A percentile compares a stretch with the other conserved stretches of the same genome.
Conservation (phyloP, 164 flowering plant genomes). For the Annona squamosa region DNA sequence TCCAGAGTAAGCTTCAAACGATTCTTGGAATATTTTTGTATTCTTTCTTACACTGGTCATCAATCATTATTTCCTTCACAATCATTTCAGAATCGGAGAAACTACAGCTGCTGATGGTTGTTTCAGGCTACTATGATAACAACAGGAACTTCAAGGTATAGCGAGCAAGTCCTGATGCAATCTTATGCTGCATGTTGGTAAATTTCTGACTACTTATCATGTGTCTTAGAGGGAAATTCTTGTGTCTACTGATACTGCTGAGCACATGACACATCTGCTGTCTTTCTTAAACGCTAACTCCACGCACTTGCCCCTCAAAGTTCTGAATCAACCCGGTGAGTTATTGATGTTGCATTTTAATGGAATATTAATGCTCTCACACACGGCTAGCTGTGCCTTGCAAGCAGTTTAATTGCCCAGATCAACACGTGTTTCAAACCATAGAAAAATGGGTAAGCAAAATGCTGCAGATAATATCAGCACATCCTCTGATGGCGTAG, state of each 20-base stretch:
- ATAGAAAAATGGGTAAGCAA: no score
- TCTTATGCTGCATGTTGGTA: not conserved
- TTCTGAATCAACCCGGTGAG: conserved; percentile 43
- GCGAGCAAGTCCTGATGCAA: not conserved
- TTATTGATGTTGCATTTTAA: not conserved
- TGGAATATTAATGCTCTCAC: not conserved
- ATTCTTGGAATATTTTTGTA: not conserved
- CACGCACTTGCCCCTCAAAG: conserved; percentile 46
- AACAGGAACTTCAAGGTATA: conserved; percentile 62
- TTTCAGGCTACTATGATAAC: conserved; percentile 60
- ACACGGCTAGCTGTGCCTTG: not conserved
- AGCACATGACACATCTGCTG: conserved; percentile 40
- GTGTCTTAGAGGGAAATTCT: conserved; percentile 50
- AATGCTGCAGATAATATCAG: no score
- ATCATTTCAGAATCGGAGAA: conserved; percentile 41
- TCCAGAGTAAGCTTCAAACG: conserved; percentile 40
- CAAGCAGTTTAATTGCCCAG: no score
- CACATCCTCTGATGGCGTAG: no score
- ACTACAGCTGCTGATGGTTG: conserved; percentile 50
- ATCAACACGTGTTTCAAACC: no score
- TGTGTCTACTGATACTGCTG: conserved; percentile 44
- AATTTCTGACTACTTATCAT: not conserved
- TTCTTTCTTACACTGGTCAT: not conserved
- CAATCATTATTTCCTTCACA: not conserved
- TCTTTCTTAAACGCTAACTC: conserved; percentile 36